A percentile compares a stretch with the other conserved stretches of the same genome.
These are phyloP conservation scores for Cryptococcus sp. DNA, from an alignment of 1,284 basidiomycete genomes.

Conservation along the genomic window DNA sequence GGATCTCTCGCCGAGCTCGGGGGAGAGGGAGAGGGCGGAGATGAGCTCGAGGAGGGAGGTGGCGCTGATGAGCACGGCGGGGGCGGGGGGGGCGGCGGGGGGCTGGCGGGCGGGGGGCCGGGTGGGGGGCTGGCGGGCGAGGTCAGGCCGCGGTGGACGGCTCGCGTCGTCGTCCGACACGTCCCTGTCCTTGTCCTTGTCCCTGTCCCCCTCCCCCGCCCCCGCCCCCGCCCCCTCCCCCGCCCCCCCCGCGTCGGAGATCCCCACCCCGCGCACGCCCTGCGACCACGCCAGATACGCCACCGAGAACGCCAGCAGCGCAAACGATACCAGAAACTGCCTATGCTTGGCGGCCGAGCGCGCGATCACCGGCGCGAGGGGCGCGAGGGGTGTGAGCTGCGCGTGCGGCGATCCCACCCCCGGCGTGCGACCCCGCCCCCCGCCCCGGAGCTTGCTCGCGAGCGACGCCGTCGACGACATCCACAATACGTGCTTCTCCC, in stretches of 20 bases:
- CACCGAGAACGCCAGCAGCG: constrained; percentile 37
- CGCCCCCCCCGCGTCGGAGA: constrained; percentile 10
- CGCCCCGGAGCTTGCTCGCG: constrained; percentile 19
- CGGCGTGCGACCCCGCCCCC: too few relatives aligned
- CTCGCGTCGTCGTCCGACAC: constrained; percentile 9
- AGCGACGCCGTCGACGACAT: constrained; percentile 34
- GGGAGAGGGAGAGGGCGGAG: constrained; percentile 22
- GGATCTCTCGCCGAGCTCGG: constrained; percentile 28
- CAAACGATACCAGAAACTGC: constrained; percentile 37
- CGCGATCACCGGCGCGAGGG: constrained; percentile 10
- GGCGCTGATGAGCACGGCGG: constrained; percentile 22
- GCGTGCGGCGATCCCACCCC: too few relatives aligned
- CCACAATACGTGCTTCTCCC: constrained; percentile 39
- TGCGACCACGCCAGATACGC: constrained; percentile 45
- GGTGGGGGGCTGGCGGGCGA: too few relatives aligned
- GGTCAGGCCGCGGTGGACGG: too few relatives aligned
- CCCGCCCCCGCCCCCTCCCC: constrained; percentile 16
- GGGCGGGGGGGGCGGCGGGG: neutral
- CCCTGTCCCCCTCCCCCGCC: neutral
- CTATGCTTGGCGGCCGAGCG: constrained; percentile 30
- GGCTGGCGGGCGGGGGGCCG: neutral
- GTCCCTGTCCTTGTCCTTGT: constrained; percentile 13
- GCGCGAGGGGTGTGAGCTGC: constrained; percentile 1
- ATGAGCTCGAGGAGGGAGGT: constrained; percentile 36
- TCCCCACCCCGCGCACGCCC: constrained; percentile 38